Conservation (phyloP, 768 basidiomycete genomes). For the Pleurotus pulmonarius region DNA sequence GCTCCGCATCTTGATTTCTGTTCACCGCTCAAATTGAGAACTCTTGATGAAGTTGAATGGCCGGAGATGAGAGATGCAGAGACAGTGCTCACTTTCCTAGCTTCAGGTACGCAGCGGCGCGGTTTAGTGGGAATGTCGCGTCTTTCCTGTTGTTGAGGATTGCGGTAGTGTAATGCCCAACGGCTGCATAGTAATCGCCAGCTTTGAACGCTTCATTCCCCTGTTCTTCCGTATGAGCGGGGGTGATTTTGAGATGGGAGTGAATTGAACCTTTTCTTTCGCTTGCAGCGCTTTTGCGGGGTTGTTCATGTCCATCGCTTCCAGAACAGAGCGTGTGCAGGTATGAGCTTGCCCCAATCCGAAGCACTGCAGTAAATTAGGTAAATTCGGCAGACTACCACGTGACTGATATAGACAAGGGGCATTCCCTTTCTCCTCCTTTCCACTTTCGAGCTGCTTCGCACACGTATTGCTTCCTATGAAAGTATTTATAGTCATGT, state of each 20-base stretch:
- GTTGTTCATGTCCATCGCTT: background rate
- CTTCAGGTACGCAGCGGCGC: slow-evolving; percentile 90
- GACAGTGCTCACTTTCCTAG: slow-evolving; percentile 79
- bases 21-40: background rate
- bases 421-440: no score
- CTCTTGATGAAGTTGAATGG: slow-evolving; percentile 9
- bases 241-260: background rate
- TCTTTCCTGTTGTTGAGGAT: slow-evolving; percentile 68
- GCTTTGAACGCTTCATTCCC: slow-evolving; percentile 86
- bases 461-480: no score
- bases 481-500: no score
- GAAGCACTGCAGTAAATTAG: no score
- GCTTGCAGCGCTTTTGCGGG: background rate
- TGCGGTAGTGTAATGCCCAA: slow-evolving; percentile 86
- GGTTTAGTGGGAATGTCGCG: slow-evolving; percentile 79
- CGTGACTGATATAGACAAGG: no score
- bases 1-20: slow-evolving; percentile 76
- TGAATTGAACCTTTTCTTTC: background rate
- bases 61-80: slow-evolving; percentile 9
- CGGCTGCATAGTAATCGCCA: slow-evolving; percentile 71
- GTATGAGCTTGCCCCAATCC: no score
- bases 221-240: slow-evolving; percentile 32
- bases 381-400: no score
- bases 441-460: no score
- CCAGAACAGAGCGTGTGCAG: no score